Percentiles rank a stretch among this genome's conserved stretches.
These are phyloP conservation scores for Senna tora DNA, from an alignment of 306 rosid genomes.

Conservation along the genomic window DNA sequence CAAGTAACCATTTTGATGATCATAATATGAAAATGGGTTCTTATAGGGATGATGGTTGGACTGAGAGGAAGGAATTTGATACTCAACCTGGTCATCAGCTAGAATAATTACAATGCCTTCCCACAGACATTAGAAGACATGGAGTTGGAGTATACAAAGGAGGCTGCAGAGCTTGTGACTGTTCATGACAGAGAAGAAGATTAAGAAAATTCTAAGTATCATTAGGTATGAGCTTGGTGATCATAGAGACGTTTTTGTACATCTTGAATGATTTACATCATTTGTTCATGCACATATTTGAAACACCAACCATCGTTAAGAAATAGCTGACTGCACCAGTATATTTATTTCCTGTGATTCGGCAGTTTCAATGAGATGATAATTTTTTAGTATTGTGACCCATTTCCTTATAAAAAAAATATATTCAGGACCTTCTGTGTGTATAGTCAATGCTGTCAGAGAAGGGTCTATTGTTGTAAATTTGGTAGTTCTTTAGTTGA, in stretches of 20 bases:
- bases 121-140: constrained; percentile 79
- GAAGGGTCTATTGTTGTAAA: constrained; percentile 33
- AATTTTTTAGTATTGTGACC: neutral
- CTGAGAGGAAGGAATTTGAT: constrained; percentile 73
- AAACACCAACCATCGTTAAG: neutral
- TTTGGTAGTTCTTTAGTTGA: constrained; percentile 39
- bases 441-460: constrained; percentile 20
- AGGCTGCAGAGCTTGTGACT: constrained; percentile 75
- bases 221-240: constrained; percentile 70
- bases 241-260: constrained; percentile 12
- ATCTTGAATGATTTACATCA: neutral
- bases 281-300: constrained; percentile 1
- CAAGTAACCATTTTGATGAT: constrained; percentile 67
- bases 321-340: constrained; percentile 8
- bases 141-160: constrained; percentile 80
- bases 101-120: constrained; percentile 56
- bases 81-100: constrained; percentile 68
- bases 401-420: neutral
- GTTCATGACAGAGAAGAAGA: constrained; percentile 89
- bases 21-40: constrained; percentile 61
- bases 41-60: constrained; percentile 78
- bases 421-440: neutral
- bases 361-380: neutral
- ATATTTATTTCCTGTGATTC: constrained; percentile 5
- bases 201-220: constrained; percentile 89